A percentile compares a stretch with the other conserved stretches of the same genome.
Conservation (phyloP, 2,329 filamentous ascomycete genomes). For the Akanthomyces uredinophilus region DNA sequence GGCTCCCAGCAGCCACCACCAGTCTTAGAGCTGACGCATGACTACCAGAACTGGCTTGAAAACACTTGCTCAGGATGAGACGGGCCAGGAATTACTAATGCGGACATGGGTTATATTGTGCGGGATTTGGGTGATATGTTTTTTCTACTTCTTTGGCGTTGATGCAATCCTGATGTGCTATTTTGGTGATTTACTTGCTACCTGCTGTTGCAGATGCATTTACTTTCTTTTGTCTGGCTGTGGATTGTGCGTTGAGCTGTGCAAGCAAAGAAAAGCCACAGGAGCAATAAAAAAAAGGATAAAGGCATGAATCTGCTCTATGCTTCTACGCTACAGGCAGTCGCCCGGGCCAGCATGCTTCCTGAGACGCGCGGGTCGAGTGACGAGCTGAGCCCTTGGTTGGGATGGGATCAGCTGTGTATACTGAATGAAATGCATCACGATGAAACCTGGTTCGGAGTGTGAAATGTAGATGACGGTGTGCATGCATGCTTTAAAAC, state of each 20-base stretch:
- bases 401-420: slow-evolving; percentile 1
- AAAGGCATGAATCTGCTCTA: neutral
- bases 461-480: neutral
- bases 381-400: neutral
- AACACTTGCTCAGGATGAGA: neutral
- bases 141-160: slow-evolving; percentile 32
- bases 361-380: neutral
- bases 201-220: slow-evolving; percentile 1
- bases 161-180: slow-evolving; percentile 31
- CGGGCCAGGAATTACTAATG: slow-evolving; percentile 20
- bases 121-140: slow-evolving; percentile 34
- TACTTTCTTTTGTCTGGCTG: slow-evolving; percentile 10
- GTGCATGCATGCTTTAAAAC: no score
- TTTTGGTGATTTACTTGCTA: slow-evolving; percentile 17
- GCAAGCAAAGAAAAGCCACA: neutral
- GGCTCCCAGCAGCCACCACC: slow-evolving; percentile 77
- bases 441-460: neutral
- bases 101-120: slow-evolving; percentile 29
- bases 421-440: slow-evolving; percentile 14
- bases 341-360: neutral
- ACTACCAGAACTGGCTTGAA: neutral
- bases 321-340: neutral
- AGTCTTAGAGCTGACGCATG: slow-evolving; percentile 49
- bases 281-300: neutral
- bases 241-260: slow-evolving; percentile 5